Percentiles rank a stretch among this genome's conserved stretches.
phyloP scores from a whole-genome alignment of 441 rosid genomes.

The Metrosideros polymorpha region DNA sequence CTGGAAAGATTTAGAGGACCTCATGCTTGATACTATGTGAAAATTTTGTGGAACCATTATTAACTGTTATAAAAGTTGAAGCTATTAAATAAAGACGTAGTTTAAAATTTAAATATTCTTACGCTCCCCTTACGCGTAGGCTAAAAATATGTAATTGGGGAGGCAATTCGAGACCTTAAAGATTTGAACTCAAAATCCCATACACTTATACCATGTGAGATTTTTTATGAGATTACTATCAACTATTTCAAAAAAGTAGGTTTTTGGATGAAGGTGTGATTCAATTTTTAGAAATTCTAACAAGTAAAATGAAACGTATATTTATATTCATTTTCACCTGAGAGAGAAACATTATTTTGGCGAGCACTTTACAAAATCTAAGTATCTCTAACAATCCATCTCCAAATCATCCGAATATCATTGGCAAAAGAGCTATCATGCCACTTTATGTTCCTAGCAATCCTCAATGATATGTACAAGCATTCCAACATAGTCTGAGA shows the following conservation, averaged over 20 bases:
- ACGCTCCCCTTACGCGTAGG: too few species aligned
- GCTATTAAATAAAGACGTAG: not conserved
- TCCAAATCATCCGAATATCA: not conserved
- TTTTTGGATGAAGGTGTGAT: not conserved
- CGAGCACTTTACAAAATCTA: not conserved
- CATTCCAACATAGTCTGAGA: not conserved
- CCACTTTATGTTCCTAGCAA: not conserved
- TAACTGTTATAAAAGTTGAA: accelerated
- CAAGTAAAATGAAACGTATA: not conserved
- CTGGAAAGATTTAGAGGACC: not conserved
- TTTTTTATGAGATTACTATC: not conserved
- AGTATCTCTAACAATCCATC: not conserved
- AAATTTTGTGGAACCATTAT: not conserved
- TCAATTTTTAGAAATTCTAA: not conserved
- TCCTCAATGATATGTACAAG: not conserved
- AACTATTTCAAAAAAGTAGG: not conserved
- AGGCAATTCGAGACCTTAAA: not conserved
- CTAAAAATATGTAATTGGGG: too few species aligned
- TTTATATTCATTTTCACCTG: not conserved
- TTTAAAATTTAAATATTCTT: too few species aligned
- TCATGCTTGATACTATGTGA: not conserved
- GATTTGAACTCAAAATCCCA: not conserved
- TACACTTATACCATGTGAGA: too few species aligned
- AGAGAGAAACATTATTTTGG: not conserved
- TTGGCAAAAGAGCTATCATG: not conserved